These are phyloP conservation scores for Magnolia kwangsiensis DNA, from an alignment of 164 flowering plant species.

Conservation along the genomic window DNA sequence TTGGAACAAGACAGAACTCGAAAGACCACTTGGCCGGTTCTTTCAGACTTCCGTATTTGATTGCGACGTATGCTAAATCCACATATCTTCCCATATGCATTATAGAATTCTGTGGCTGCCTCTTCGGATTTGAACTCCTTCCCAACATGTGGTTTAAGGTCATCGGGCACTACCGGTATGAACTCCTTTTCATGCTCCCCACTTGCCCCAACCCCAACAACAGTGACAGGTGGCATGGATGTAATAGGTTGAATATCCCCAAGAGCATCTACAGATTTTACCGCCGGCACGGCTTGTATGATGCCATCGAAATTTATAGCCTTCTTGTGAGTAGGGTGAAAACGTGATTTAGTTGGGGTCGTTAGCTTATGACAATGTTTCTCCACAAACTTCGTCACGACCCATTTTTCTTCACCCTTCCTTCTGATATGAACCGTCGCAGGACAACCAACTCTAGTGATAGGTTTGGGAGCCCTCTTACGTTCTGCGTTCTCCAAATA, in stretches of 20 bases:
- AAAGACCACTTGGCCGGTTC: neutral
- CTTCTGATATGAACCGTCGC: neutral
- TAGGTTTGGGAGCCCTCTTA: neutral
- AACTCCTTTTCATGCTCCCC: neutral
- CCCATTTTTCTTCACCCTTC: neutral
- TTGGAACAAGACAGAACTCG: slow-evolving; percentile 1
- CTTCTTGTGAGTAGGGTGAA: neutral
- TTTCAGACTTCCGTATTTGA: neutral
- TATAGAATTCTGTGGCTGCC: slow-evolving; percentile 2
- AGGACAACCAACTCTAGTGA: slow-evolving; percentile 4
- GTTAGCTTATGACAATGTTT: neutral
- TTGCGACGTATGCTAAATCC: slow-evolving; percentile 2
- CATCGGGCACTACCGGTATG: neutral
- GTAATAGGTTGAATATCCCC: neutral
- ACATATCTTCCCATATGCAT: neutral
- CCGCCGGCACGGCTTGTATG: neutral
- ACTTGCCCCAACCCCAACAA: neutral
- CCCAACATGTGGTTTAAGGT: slow-evolving; percentile 2
- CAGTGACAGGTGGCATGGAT: neutral
- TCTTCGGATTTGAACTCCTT: neutral
- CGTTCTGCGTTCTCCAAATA: neutral
- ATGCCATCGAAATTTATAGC: neutral
- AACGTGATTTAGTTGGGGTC: neutral
- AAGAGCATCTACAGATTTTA: neutral
- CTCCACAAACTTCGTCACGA: neutral